Conservation (phyloP, 306 rosid species). For the Rosa chinensis region DNA sequence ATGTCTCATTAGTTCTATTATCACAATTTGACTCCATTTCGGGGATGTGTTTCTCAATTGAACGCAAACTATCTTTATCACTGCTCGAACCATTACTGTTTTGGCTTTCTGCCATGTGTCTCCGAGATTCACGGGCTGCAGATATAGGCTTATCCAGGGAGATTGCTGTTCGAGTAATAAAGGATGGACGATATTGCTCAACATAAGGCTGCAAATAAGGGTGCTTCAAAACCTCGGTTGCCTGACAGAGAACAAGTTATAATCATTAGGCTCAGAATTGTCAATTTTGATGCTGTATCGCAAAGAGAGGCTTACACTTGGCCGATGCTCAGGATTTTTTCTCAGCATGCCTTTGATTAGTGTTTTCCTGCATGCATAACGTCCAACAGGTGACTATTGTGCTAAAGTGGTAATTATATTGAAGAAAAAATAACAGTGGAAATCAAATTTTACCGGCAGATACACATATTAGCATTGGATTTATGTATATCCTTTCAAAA, state of each 20-base stretch:
- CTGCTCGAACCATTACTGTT: constrained; percentile 80
- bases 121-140: constrained; percentile 43
- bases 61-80: constrained; percentile 79
- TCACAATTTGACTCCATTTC: constrained; percentile 34
- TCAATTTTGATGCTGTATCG: constrained; percentile 14
- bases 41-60: constrained; percentile 61
- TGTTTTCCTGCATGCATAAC: constrained; percentile 66
- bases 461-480: neutral
- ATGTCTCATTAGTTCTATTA: constrained; percentile 54
- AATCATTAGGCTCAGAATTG: constrained; percentile 22
- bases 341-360: constrained; percentile 97
- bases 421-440: neutral
- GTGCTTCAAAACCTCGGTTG: constrained; percentile 90
- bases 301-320: constrained; percentile 62
- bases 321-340: constrained; percentile 94
- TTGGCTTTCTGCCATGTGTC: constrained; percentile 87
- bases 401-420: constrained; percentile 1
- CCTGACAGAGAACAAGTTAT: constrained; percentile 53
- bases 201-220: constrained; percentile 95
- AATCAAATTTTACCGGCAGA: neutral
- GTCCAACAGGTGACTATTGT: constrained; percentile 6
- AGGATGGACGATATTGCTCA: constrained; percentile 72
- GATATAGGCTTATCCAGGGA: constrained; percentile 64
- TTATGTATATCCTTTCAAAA: neutral
- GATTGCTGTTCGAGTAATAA: constrained; percentile 48